Conservation (phyloP, 345 rosid species). For the Eucalyptus sp. region DNA sequence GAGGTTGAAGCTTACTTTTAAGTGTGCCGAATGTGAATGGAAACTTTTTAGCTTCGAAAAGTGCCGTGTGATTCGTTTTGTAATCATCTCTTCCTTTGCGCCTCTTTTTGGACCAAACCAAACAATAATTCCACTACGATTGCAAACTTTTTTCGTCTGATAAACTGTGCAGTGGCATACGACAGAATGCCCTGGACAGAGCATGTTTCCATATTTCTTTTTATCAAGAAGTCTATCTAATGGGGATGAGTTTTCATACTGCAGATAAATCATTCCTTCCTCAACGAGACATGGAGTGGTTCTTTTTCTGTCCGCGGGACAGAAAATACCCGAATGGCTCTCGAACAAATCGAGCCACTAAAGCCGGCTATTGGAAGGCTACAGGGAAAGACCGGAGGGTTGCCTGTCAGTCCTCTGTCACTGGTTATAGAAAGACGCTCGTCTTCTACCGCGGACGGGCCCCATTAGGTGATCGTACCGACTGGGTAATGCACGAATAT, state of each 20-base stretch:
- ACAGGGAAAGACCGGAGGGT: constrained; percentile 81
- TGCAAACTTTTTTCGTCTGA: not conserved
- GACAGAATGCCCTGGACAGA: not conserved
- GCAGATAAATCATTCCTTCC: constrained; percentile 83
- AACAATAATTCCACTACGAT: not conserved
- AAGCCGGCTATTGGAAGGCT: constrained; percentile 92
- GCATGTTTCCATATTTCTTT: not conserved
- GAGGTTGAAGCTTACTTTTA: not conserved
- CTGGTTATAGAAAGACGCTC: constrained; percentile 65
- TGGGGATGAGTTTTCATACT: not conserved
- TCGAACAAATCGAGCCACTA: constrained; percentile 78
- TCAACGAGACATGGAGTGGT: constrained; percentile 76
- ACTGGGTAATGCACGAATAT: constrained; percentile 89
- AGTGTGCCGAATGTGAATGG: not conserved
- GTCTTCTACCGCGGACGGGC: constrained; percentile 80
- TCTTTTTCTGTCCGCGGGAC: constrained; percentile 84
- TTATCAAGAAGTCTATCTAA: not conserved
- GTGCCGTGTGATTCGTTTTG: constrained; percentile 12
- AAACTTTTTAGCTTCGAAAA: constrained; percentile 1
- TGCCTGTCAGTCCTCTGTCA: constrained; percentile 33
- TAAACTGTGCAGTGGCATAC: not conserved
- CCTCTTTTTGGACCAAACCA: not conserved
- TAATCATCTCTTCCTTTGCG: not conserved
- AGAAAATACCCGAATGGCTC: constrained; percentile 79
- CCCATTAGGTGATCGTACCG: constrained; percentile 63